These are phyloP conservation scores for Sugiyamaella smithiae DNA, from an alignment of 805 yeast species.

Conservation along the genomic window DNA sequence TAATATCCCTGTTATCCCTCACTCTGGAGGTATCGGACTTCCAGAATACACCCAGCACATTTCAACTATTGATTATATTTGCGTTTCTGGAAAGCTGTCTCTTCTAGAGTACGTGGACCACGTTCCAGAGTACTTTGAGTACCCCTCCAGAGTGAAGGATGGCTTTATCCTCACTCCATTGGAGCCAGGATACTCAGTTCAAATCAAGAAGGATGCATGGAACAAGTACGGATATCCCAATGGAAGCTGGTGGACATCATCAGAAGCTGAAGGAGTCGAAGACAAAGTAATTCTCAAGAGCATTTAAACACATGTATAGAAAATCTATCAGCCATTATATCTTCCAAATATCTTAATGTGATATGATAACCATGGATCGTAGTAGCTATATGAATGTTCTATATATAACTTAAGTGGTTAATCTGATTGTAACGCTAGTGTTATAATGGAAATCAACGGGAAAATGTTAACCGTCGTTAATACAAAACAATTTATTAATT, in stretches of 20 bases:
- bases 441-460: neutral
- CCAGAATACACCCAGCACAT: conserved; percentile 34
- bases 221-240: conserved; percentile 28
- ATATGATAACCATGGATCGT: too few relatives aligned
- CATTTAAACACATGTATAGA: neutral
- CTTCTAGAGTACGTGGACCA: conserved; percentile 33
- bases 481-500: neutral
- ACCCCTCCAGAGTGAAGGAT: conserved; percentile 28
- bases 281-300: conserved; percentile 7
- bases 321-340: too few relatives aligned
- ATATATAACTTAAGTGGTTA: neutral
- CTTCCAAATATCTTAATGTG: too few relatives aligned
- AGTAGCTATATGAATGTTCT: too few relatives aligned
- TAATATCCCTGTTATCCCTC: conserved; percentile 32
- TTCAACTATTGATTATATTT: conserved; percentile 30
- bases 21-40: conserved; percentile 33
- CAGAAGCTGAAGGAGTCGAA: conserved; percentile 15
- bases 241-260: conserved; percentile 31
- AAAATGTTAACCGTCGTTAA: neutral
- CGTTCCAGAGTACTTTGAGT: conserved; percentile 28
- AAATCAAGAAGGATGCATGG: conserved; percentile 25
- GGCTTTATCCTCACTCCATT: conserved; percentile 31
- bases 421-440: neutral
- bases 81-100: conserved; percentile 30
- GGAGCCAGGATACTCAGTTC: conserved; percentile 33